A percentile compares a stretch with the other conserved stretches of the same genome.
Conservation (phyloP, 1,139 yeast species). For the Pichia sp. region DNA sequence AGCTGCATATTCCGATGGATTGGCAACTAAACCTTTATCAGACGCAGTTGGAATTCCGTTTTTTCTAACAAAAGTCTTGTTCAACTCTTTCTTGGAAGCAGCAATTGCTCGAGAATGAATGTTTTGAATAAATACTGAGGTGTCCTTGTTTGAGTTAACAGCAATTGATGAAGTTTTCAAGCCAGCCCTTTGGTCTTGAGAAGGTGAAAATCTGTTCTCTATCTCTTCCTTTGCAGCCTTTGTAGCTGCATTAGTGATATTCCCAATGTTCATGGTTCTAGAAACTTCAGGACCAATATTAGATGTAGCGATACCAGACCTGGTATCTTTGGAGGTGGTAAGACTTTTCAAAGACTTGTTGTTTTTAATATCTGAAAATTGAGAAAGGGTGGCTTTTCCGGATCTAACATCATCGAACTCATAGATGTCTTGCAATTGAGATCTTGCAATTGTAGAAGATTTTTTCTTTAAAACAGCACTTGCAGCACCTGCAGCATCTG, state of each 20-base stretch:
- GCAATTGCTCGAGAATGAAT: slow-evolving; percentile 13
- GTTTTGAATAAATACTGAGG: slow-evolving; percentile 13
- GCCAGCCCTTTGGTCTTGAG: slow-evolving; percentile 13
- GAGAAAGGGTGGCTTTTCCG: slow-evolving; percentile 31
- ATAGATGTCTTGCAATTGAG: slow-evolving; percentile 30
- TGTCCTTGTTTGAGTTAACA: slow-evolving; percentile 1
- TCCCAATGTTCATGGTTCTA: slow-evolving; percentile 26
- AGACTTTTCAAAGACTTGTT: slow-evolving; percentile 16
- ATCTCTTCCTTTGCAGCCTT: slow-evolving; percentile 37
- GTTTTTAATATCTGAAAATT: slow-evolving; percentile 19
- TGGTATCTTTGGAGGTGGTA: slow-evolving; percentile 18
- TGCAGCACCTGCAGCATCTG: slow-evolving; percentile 28
- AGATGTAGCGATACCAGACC: slow-evolving; percentile 37
- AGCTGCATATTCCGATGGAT: slow-evolving; percentile 16
- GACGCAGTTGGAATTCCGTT: slow-evolving; percentile 16
- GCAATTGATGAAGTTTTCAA: slow-evolving; percentile 9
- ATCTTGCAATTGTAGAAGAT: slow-evolving; percentile 22
- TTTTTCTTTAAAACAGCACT: slow-evolving; percentile 24
- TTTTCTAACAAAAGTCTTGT: slow-evolving; percentile 7
- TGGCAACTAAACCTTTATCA: slow-evolving; percentile 14
- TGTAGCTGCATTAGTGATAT: slow-evolving; percentile 33
- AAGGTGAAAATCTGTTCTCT: slow-evolving; percentile 34
- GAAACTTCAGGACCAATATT: slow-evolving; percentile 33
- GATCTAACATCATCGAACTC: slow-evolving; percentile 36
- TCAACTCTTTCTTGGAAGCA: slow-evolving; percentile 10